Conservation (phyloP, 164 flowering plant genomes). For the Taxillus chinensis region DNA sequence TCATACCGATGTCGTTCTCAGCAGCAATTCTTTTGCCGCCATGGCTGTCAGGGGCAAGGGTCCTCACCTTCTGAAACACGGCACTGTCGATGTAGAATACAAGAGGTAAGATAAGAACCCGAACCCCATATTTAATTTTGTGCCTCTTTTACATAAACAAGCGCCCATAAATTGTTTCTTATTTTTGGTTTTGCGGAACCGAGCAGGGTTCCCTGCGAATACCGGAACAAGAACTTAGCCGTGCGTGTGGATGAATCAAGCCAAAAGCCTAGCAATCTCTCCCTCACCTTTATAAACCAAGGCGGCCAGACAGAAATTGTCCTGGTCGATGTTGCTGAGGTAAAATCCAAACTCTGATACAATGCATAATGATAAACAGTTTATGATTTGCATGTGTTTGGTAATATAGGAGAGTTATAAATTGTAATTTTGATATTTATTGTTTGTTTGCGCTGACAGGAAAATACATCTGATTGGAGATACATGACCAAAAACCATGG, state of each 20-base stretch:
- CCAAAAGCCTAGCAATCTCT: slow-evolving; percentile 56
- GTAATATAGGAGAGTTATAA: no score
- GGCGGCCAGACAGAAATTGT: slow-evolving; percentile 88
- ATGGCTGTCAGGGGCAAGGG: slow-evolving; percentile 58
- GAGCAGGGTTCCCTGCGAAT: slow-evolving; percentile 72
- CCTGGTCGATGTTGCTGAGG: slow-evolving; percentile 53
- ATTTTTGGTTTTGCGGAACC: no score
- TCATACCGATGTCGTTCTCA: slow-evolving; percentile 62
- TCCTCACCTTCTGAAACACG: slow-evolving; percentile 35
- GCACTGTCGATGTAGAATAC: slow-evolving; percentile 65
- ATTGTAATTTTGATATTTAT: background rate
- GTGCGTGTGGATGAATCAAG: slow-evolving; percentile 76
- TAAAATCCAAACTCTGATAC: slow-evolving; percentile 6
- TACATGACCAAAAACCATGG: slow-evolving; percentile 56
- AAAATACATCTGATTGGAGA: slow-evolving; percentile 53
- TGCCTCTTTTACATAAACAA: no score
- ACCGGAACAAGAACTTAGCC: slow-evolving; percentile 53
- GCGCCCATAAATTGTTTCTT: no score
- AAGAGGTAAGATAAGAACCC: slow-evolving; percentile 39
- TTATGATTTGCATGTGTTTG: no score
- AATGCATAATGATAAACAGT: no score
- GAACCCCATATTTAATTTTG: background rate
- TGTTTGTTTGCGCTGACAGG: slow-evolving; percentile 22
- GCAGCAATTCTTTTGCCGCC: slow-evolving; percentile 53
- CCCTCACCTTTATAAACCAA: slow-evolving; percentile 67